Evolutionary conservation across 495 filamentous ascomycete species (phyloP), one percentile per base, ranked within the genome.

Genomic region (Penicillium crystallinum): DNA sequence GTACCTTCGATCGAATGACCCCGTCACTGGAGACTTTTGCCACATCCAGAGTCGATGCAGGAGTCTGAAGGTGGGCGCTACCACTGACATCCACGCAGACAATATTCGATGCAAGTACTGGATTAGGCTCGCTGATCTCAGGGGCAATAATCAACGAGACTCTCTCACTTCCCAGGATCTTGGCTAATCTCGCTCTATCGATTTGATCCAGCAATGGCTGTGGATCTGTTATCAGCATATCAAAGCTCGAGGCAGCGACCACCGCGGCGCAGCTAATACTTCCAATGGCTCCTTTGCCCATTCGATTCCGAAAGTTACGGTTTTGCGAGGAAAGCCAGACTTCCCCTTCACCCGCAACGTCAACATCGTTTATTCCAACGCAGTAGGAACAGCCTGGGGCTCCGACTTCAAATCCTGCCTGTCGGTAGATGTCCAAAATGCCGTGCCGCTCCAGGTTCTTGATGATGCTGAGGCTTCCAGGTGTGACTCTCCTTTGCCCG

Each of bases 271-370:
- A 21, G 18, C 17, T 38, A 18, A 38, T 19, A 21, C 36, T 38
- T 10, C 36, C 36, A 22, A 38, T 21, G 18, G 36, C 18, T 71
- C 75, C 74, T 65, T 59, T 65, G 0, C 74, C 75, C 73, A 78
- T 78, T 14, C 74, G 58, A 53, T 78, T 77, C 41, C 70, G 53
- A 55, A 78, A 78, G 46, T 76, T 78, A 12, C 74, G 56, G 39
- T 77, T 77, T 46, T 77, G 74, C 10, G 67, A 72, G 10, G 67
- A 70, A 4, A 78, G 46, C 75, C 75, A 78, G 2, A 71, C 63
- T 44, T 77, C 73, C 4, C 5, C 71, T 23, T 64, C 44, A 7
- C 36, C 61, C 1, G 74, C 76, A 22, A 59, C 49, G 46, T 79
- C 76, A 4, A 67, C 72, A 27, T 27, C 23, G 6, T 53, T 61